phyloP scores from a whole-genome alignment of 805 yeast species.

The Kuraishia hungarica region DNA sequence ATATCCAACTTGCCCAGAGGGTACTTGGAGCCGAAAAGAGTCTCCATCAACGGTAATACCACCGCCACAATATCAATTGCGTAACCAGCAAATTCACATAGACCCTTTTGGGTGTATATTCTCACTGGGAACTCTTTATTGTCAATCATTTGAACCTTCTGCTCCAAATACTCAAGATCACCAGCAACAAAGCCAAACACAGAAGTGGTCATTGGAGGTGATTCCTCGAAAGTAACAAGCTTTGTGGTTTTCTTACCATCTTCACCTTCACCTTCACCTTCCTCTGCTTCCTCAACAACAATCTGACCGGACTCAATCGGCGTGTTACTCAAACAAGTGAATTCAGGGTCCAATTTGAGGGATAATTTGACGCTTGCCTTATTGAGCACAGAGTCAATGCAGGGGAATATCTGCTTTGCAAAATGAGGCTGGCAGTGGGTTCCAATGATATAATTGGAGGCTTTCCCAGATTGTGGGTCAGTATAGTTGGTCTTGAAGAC shows the following conservation, averaged over 20 bases:
- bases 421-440: slow-evolving; percentile 69
- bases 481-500: slow-evolving; percentile 60
- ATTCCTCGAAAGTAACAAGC: slow-evolving; percentile 34
- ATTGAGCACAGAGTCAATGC: slow-evolving; percentile 53
- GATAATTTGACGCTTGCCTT: slow-evolving; percentile 45
- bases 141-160: slow-evolving; percentile 18
- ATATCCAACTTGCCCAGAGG: slow-evolving; percentile 63
- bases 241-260: slow-evolving; percentile 14
- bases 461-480: slow-evolving; percentile 36
- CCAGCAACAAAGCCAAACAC: slow-evolving; percentile 65
- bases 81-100: slow-evolving; percentile 34
- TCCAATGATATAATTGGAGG: slow-evolving; percentile 47
- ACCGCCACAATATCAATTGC: slow-evolving; percentile 40
- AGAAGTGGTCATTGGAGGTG: slow-evolving; percentile 56
- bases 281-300: slow-evolving; percentile 16
- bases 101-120: slow-evolving; percentile 48
- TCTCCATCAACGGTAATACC: slow-evolving; percentile 39
- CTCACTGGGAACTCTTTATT: slow-evolving; percentile 34
- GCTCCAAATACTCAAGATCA: slow-evolving; percentile 47
- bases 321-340: slow-evolving; percentile 45
- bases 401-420: slow-evolving; percentile 58
- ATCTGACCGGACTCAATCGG: slow-evolving; percentile 20
- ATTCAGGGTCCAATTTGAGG: slow-evolving; percentile 34
- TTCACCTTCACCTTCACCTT: slow-evolving; percentile 1
- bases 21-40: slow-evolving; percentile 32